These are phyloP conservation scores for Trichoderma cornu-damae DNA, from an alignment of 2,329 filamentous ascomycete species.

Conservation along the genomic window DNA sequence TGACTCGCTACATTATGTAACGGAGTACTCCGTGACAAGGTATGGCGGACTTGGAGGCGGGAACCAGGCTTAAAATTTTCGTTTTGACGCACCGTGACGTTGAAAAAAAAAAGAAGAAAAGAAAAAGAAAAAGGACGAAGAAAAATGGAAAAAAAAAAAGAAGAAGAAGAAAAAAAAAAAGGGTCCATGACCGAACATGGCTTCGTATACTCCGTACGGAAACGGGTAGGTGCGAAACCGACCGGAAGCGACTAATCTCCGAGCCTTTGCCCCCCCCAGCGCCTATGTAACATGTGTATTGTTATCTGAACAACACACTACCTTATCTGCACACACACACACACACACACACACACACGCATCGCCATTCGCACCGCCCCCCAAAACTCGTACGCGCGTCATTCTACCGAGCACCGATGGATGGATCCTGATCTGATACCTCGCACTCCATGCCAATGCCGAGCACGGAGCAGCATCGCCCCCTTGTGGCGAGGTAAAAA, in stretches of 20 bases:
- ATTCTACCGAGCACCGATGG: not conserved
- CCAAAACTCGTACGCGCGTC: not conserved
- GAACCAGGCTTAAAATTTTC: constrained; percentile 3
- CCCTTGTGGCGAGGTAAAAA: not conserved
- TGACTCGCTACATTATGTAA: no score
- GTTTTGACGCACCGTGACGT: not conserved
- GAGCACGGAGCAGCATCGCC: no score
- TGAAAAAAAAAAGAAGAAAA: not conserved
- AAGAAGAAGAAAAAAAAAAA: not conserved
- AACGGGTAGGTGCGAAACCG: not conserved
- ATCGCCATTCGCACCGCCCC: not conserved
- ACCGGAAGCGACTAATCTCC: constrained; percentile 8
- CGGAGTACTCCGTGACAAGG: no score
- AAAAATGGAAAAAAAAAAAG: not conserved
- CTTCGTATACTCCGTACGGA: no score
- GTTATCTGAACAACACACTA: no score
- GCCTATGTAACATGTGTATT: no score
- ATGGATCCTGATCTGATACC: no score
- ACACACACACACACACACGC: no score
- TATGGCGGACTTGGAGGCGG: not conserved
- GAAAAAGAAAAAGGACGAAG: no score
- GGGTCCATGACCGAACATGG: no score
- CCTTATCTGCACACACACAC: no score
- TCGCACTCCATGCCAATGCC: no score
- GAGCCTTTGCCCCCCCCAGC: not conserved